These are phyloP conservation scores for Vitis rotundifolia DNA, from an alignment of 164 flowering plant genomes.

Conservation along the genomic window DNA sequence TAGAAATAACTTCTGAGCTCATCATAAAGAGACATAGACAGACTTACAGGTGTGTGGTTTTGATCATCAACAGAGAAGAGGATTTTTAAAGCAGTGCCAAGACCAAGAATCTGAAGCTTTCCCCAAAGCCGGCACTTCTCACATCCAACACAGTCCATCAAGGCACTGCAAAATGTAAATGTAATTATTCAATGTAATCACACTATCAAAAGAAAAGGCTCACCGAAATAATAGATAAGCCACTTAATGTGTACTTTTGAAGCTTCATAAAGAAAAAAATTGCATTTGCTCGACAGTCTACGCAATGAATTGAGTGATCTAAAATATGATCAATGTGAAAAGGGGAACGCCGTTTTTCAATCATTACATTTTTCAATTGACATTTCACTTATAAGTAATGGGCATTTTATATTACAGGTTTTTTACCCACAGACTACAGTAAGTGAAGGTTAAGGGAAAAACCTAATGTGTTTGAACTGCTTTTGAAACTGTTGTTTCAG, in stretches of 20 bases:
- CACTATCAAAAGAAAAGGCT: not conserved
- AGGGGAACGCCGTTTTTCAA: too few species aligned
- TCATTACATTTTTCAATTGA: not conserved
- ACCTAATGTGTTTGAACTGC: conserved; percentile 95
- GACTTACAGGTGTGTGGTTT: conserved; percentile 51
- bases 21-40: not conserved
- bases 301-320: too few species aligned
- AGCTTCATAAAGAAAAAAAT: too few species aligned
- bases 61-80: conserved; percentile 84
- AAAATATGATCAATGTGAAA: too few species aligned
- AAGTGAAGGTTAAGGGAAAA: conserved; percentile 3
- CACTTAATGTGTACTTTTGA: too few species aligned
- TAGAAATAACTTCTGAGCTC: not conserved
- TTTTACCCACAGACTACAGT: not conserved
- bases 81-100: conserved; percentile 93
- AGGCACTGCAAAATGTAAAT: conserved; percentile 49
- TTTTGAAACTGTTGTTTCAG: conserved; percentile 78
- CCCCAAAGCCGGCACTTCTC: conserved; percentile 99
- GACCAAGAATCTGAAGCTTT: conserved; percentile 98
- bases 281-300: too few species aligned
- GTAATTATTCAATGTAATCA: not conserved
- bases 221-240: too few species aligned
- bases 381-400: too few species aligned
- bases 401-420: not conserved
- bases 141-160: conserved; percentile 99